These are phyloP conservation scores for Candida namnaoensis DNA, from an alignment of 805 yeast species.

Conservation along the genomic window DNA sequence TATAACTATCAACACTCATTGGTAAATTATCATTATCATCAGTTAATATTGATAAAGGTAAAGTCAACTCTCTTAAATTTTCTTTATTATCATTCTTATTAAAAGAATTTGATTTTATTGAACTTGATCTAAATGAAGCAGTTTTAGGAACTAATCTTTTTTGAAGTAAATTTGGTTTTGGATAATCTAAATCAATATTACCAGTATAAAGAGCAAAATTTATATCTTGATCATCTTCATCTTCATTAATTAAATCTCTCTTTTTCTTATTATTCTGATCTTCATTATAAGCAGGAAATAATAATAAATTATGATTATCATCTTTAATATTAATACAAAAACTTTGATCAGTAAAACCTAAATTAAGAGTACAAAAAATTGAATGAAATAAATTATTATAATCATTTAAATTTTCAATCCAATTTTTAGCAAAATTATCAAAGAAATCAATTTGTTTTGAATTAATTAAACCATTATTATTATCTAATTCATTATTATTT, in stretches of 20 bases:
- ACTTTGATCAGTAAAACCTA: conserved; percentile 14
- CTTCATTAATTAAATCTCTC: too few relatives aligned
- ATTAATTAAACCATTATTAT: conserved; percentile 14
- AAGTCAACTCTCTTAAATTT: conserved; percentile 1
- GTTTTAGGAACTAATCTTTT: too few relatives aligned
- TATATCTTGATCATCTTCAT: too few relatives aligned
- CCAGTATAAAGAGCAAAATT: too few relatives aligned
- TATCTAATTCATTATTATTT: background rate
- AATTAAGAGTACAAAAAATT: conserved; percentile 31
- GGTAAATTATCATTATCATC: background rate
- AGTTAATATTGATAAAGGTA: conserved; percentile 5
- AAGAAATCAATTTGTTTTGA: conserved; percentile 20
- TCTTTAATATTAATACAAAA: conserved; percentile 30
- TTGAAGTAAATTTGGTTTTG: too few relatives aligned
- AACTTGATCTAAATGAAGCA: too few relatives aligned
- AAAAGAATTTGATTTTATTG: too few relatives aligned
- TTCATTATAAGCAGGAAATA: conserved; percentile 19
- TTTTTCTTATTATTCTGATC: too few relatives aligned
- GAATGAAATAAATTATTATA: conserved; percentile 29
- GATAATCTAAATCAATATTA: too few relatives aligned
- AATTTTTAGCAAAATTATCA: conserved; percentile 31
- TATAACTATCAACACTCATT: background rate
- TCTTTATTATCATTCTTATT: too few relatives aligned
- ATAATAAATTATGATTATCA: conserved; percentile 18
- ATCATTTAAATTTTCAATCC: conserved; percentile 26